phyloP scores from a whole-genome alignment of 2,329 filamentous ascomycete species.

The Phyllosticta paracitricarpa region DNA sequence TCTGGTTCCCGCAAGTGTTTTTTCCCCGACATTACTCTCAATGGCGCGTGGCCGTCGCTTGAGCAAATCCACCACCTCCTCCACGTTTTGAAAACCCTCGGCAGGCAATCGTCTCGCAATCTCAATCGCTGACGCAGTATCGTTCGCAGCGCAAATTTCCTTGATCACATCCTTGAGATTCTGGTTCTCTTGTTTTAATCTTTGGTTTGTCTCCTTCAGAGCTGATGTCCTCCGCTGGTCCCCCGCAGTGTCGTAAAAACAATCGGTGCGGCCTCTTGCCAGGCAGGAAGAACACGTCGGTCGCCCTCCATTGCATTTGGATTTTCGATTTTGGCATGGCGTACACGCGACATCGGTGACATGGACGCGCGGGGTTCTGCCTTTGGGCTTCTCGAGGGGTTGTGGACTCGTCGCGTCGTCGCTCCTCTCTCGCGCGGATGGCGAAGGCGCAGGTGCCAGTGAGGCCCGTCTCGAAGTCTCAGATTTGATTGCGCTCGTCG shows the following conservation, averaged over 20 bases:
- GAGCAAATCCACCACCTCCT: neutral
- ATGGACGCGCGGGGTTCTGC: conserved; percentile 1
- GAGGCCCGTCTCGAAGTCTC: neutral
- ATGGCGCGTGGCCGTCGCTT: neutral
- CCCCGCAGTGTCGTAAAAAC: conserved; percentile 12
- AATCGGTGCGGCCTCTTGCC: conserved; percentile 10
- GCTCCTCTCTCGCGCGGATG: neutral
- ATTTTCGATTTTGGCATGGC: conserved; percentile 12
- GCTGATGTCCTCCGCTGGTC: conserved; percentile 13
- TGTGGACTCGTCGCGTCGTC: neutral
- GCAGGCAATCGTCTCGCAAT: neutral
- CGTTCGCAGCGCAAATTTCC: neutral
- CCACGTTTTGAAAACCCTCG: neutral
- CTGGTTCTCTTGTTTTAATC: neutral
- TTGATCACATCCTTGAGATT: neutral
- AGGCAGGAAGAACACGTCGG: conserved; percentile 12
- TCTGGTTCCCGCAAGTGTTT: neutral
- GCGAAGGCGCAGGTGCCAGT: neutral
- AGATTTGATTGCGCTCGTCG: neutral
- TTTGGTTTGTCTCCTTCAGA: conserved; percentile 10
- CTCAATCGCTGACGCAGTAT: neutral
- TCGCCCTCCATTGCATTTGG: conserved; percentile 13
- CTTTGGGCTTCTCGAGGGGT: neutral
- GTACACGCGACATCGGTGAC: conserved; percentile 11
- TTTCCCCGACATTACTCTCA: neutral